These are phyloP conservation scores for Ajuga chamaepitys DNA, from an alignment of 257 asterid species.

Conservation along the genomic window DNA sequence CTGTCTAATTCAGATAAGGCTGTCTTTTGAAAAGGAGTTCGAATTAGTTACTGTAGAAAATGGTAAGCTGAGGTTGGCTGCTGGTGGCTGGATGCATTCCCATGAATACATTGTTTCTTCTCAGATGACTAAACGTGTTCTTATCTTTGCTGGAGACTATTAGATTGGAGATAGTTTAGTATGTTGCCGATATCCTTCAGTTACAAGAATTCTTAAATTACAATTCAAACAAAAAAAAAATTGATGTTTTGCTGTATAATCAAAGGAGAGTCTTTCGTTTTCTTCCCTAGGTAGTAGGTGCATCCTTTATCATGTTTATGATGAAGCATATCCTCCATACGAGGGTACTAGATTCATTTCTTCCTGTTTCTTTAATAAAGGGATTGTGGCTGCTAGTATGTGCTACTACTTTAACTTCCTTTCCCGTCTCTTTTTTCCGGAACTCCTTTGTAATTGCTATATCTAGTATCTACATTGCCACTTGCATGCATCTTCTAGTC, in stretches of 20 bases:
- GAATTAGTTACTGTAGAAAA: conserved; percentile 1
- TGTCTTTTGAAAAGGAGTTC: conserved; percentile 1
- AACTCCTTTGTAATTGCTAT: background rate
- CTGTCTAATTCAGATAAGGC: background rate
- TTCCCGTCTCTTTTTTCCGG: too few species aligned
- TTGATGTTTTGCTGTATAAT: too few species aligned
- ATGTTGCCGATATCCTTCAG: too few species aligned
- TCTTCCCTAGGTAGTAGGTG: too few species aligned
- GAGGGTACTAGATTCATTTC: background rate
- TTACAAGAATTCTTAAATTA: too few species aligned
- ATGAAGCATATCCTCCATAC: background rate
- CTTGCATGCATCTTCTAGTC: background rate
- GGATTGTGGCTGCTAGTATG: background rate
- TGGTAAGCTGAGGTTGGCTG: conserved; percentile 4
- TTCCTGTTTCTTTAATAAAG: too few species aligned
- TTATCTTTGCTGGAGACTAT: too few species aligned
- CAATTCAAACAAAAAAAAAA: too few species aligned
- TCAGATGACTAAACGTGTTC: too few species aligned
- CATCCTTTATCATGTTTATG: too few species aligned
- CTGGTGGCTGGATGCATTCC: background rate
- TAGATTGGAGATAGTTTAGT: too few species aligned
- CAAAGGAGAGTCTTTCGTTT: too few species aligned
- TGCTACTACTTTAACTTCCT: background rate
- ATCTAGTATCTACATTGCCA: background rate
- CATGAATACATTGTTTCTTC: background rate